Evolutionary conservation across 768 basidiomycete species (phyloP).

Genomic region (Leccinum disarticulatum): DNA sequence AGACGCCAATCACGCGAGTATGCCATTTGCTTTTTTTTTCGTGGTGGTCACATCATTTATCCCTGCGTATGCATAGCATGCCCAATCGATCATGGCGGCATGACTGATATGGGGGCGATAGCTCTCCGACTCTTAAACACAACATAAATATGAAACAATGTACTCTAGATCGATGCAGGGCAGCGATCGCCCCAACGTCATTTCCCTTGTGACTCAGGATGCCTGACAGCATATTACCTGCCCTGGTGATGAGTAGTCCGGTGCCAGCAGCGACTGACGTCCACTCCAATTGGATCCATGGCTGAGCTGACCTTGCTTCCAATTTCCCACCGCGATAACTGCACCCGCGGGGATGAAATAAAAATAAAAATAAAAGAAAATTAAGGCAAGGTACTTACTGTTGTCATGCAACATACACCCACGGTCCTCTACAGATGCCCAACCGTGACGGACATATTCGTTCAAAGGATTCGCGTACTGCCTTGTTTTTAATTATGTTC

Average conservation of each 20-base stretch:
- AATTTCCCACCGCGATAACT: background rate
- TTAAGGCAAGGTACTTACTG: slow-evolving; percentile 8
- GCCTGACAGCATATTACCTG: background rate
- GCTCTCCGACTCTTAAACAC: background rate
- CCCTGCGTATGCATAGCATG: background rate
- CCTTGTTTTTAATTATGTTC: background rate
- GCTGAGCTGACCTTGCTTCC: background rate
- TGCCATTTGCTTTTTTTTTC: slow-evolving; percentile 1
- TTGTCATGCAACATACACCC: slow-evolving; percentile 13
- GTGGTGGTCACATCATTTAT: background rate
- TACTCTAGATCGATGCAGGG: background rate
- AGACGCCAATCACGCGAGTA: background rate
- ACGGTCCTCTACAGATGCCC: slow-evolving; percentile 7
- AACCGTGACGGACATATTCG: slow-evolving; percentile 3
- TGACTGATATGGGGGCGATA: background rate
- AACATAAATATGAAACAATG: background rate
- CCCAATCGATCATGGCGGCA: background rate
- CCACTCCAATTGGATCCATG: background rate
- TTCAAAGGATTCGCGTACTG: background rate
- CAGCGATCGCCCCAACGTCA: slow-evolving; percentile 1
- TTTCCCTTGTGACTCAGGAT: background rate
- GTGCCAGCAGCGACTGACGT: background rate
- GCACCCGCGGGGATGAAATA: slow-evolving; percentile 7
- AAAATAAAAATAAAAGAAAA: background rate
- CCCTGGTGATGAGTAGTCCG: background rate